Evolutionary conservation across 2,329 filamentous ascomycete genomes (phyloP).

Genomic region (Ophiocordyceps robertsii): DNA sequence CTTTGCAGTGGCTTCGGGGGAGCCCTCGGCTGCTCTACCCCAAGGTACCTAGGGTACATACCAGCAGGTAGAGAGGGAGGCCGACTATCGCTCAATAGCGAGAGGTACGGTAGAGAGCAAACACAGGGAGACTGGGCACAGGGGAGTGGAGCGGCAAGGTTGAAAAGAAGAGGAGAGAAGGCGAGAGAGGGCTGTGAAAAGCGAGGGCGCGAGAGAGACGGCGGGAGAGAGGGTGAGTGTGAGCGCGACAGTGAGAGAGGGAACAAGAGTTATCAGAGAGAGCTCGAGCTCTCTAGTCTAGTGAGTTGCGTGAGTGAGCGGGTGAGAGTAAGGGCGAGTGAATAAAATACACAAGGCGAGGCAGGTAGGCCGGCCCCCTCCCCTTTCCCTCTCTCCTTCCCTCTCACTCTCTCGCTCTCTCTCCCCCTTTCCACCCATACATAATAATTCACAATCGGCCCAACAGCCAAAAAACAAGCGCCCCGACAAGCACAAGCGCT

Average conservation of each 20-base stretch:
- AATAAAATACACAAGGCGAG: background rate
- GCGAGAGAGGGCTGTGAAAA: background rate
- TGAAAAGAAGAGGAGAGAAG: background rate
- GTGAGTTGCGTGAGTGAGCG: background rate
- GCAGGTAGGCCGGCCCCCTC: background rate
- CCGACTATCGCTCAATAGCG: background rate
- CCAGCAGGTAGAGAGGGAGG: too few species aligned
- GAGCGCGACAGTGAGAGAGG: too few species aligned
- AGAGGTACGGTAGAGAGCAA: background rate
- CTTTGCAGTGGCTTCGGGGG: too few species aligned
- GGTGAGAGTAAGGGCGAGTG: background rate
- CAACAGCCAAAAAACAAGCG: background rate
- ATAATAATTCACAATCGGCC: background rate
- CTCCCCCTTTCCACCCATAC: background rate
- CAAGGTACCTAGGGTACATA: too few species aligned
- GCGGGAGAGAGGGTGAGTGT: background rate
- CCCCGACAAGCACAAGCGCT: slow-evolving; percentile 5
- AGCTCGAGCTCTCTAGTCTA: too few species aligned
- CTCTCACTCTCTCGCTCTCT: background rate
- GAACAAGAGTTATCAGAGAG: too few species aligned
- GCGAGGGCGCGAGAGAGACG: background rate
- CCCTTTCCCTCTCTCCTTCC: background rate
- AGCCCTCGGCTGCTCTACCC: too few species aligned
- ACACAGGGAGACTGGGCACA: background rate
- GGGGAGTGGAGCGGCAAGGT: background rate